Evolutionary conservation across 1,139 yeast genomes (phyloP).

Genomic region (Hyphopichia burtonii): DNA sequence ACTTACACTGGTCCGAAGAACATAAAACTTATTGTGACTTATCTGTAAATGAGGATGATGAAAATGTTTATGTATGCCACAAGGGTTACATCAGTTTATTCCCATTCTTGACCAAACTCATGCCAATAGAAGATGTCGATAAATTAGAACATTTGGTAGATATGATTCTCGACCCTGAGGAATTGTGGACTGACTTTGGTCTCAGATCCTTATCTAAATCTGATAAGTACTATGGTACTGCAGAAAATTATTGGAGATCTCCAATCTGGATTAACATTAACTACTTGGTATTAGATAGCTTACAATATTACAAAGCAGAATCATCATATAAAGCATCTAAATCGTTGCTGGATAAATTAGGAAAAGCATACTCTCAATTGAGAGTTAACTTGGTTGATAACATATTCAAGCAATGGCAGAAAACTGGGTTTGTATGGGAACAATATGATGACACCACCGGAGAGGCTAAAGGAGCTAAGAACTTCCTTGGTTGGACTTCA

Average conservation of each 20-base stretch:
- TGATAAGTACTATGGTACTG: conserved; percentile 67
- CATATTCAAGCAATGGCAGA: conserved; percentile 64
- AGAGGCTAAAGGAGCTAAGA: conserved; percentile 75
- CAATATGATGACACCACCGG: conserved; percentile 84
- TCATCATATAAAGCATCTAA: conserved; percentile 21
- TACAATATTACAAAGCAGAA: conserved; percentile 49
- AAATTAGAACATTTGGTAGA: conserved; percentile 54
- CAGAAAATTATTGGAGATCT: conserved; percentile 95
- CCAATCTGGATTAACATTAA: conserved; percentile 93
- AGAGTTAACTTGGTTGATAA: conserved; percentile 68
- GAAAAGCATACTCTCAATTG: conserved; percentile 50
- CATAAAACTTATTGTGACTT: conserved; percentile 79
- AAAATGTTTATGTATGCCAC: conserved; percentile 68
- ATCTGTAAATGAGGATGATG: conserved; percentile 71
- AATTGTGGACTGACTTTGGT: conserved; percentile 79
- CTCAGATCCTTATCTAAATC: conserved; percentile 75
- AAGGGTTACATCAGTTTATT: conserved; percentile 85
- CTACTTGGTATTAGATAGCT: conserved; percentile 72
- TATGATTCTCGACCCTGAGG: conserved; percentile 63
- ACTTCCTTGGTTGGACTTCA: conserved; percentile 94
- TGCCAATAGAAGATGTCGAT: conserved; percentile 50
- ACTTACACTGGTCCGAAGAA: conserved; percentile 75
- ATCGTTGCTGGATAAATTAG: conserved; percentile 33
- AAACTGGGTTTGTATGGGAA: conserved; percentile 87
- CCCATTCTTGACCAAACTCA: conserved; percentile 77